A percentile compares a stretch with the other conserved stretches of the same genome.
Evolutionary conservation across 331 rosid genomes (phyloP).

Genomic region (Acacia pycnantha): DNA sequence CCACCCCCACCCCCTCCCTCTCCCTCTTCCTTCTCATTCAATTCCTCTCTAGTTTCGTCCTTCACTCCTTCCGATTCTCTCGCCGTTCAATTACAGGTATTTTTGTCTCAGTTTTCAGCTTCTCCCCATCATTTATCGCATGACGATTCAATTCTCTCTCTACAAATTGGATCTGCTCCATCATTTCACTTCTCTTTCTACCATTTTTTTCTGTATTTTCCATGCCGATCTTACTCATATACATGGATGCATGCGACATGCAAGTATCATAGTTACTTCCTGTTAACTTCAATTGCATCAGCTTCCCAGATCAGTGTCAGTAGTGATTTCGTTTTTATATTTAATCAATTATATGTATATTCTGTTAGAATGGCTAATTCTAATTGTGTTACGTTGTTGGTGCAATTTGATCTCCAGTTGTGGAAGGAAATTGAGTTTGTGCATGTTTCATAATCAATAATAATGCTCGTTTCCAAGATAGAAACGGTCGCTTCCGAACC

Average conservation of each 20-base stretch:
- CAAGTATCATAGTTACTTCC: constrained; percentile 1
- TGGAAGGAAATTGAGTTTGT: not conserved
- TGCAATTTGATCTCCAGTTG: not conserved
- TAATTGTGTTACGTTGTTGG: not conserved
- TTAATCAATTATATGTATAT: not conserved
- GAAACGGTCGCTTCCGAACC: constrained; percentile 16
- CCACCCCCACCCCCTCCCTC: not conserved
- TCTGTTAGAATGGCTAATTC: not conserved
- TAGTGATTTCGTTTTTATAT: not conserved
- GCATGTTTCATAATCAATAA: not conserved
- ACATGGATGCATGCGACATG: constrained; percentile 40
- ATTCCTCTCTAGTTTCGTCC: not conserved
- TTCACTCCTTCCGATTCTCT: not conserved
- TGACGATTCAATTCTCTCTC: not conserved
- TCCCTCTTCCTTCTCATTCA: not conserved
- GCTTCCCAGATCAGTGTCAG: not conserved
- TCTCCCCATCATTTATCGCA: not conserved
- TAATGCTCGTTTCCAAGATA: constrained; percentile 34
- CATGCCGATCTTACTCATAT: not conserved
- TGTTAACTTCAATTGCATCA: not conserved
- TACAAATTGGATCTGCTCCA: not conserved
- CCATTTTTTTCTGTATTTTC: not conserved
- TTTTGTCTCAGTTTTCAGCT: not conserved
- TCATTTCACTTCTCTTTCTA: not conserved
- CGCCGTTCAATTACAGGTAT: constrained; percentile 28